Evolutionary conservation across 169 alveolate species (phyloP), one percentile per base, ranked within the genome.

Genomic region (Sarcocystis neurona): DNA sequence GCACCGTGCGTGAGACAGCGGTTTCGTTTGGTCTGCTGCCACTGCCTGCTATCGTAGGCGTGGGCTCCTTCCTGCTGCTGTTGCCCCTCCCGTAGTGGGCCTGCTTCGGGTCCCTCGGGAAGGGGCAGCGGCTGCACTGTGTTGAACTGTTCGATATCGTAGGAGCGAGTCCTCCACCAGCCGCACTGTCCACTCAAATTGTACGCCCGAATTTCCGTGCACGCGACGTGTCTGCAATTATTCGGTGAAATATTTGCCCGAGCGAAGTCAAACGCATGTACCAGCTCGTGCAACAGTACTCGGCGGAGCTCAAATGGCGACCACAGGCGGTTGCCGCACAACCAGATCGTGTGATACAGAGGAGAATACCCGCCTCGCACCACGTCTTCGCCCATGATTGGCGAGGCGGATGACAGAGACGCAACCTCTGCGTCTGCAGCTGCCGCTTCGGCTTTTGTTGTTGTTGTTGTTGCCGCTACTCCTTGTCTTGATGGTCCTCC

Each of bases 241-340:
- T 84, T 90, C 74, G 92, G 87, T 82, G 90, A 93, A 48, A 93
- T 85, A 44, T 93, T 85, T 43, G 96, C 93, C 68, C 96, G 92
- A 60, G 96, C 94, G 86, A 93, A 93, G 86, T 93, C 96, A 80
- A 93, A 93, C 46, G 96, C 96, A 68, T 93, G 95, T 23, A 93
- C 89, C 70, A 93, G 93, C 88, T 93, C 94, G 84, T 93, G 95
- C 4, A 92, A 79, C 88, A 93, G 79, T 53, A 92, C 91, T 47
- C 92, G 91, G 74, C 93, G 90, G 66, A 93, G 90, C 60, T 87
- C 88, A 84, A 92, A 93, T 30, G 90, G 92, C 53, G 82, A 89
- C 84, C 88, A 90, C 48, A 92, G 75, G 56, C 92, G 91, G 88
- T 93, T 93, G 87, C 92, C 89, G 84, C 96, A 93, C 23, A 93